Conservation (phyloP, 1,284 basidiomycete species). For the Bondarzewia mesenterica region DNA sequence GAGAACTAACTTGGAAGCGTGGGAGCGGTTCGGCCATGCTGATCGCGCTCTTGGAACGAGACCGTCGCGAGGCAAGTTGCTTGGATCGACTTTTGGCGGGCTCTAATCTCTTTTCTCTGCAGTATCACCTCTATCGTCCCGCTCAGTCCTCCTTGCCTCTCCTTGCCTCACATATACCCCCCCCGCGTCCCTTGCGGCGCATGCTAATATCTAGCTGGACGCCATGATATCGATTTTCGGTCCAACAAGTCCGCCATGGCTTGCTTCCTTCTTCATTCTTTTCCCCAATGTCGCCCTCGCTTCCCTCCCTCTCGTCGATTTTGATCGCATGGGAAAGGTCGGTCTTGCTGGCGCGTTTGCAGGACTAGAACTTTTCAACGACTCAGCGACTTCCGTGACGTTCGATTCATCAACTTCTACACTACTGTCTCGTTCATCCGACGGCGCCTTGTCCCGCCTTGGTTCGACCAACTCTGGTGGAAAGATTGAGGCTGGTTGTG, state of each 20-base stretch:
- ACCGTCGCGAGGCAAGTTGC: too few relatives aligned
- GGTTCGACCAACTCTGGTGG: constrained; percentile 69
- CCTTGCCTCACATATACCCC: neutral
- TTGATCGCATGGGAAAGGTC: constrained; percentile 84
- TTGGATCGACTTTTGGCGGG: too few relatives aligned
- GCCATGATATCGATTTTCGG: constrained; percentile 7
- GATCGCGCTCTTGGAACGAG: too few relatives aligned
- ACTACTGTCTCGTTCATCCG: constrained; percentile 55
- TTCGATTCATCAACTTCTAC: constrained; percentile 66
- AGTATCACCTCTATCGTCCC: neutral
- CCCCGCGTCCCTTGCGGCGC: neutral
- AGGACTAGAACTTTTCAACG: constrained; percentile 72
- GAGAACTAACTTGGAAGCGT: too few relatives aligned
- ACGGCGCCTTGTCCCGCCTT: constrained; percentile 56
- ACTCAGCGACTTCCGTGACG: constrained; percentile 35
- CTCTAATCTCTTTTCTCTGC: neutral
- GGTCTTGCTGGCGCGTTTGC: constrained; percentile 82
- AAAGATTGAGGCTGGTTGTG: constrained; percentile 56
- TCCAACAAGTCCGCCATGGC: neutral
- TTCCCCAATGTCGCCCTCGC: constrained; percentile 37
- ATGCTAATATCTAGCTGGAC: constrained; percentile 4
- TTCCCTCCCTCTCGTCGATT: constrained; percentile 76
- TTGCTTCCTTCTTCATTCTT: constrained; percentile 15
- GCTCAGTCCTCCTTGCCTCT: neutral
- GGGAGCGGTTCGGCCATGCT: too few relatives aligned